Conservation (phyloP, 306 rosid species). For the Cicer yamashitae region DNA sequence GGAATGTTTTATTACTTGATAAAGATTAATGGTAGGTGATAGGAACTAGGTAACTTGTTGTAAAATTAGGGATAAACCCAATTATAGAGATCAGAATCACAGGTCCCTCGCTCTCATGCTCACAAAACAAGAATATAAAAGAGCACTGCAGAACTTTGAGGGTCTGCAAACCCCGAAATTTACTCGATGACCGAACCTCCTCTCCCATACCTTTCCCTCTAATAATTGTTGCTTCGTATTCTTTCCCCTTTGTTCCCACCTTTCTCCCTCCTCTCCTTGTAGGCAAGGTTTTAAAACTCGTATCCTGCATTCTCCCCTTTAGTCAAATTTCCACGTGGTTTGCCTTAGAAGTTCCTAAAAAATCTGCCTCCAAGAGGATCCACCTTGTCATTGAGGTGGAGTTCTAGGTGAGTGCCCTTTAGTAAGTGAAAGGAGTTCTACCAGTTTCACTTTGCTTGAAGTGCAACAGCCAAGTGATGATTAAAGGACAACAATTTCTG, state of each 20-base stretch:
- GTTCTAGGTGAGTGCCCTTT: constrained; percentile 6
- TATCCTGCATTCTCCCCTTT: constrained; percentile 19
- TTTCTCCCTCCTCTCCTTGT: constrained; percentile 5
- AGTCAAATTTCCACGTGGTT: constrained; percentile 3
- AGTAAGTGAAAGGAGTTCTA: constrained; percentile 33
- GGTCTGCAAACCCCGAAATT: not conserved
- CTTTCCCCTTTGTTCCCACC: not conserved
- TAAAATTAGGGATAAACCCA: constrained; percentile 12
- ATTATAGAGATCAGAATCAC: constrained; percentile 23
- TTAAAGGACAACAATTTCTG: constrained; percentile 11
- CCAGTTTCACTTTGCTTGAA: constrained; percentile 16
- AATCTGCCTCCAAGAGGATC: not conserved
- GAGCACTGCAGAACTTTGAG: constrained; percentile 9
- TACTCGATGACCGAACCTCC: not conserved
- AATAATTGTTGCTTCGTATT: not conserved
- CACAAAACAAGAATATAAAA: constrained; percentile 12
- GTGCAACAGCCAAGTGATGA: constrained; percentile 22
- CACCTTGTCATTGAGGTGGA: constrained; percentile 20
- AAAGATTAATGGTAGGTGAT: constrained; percentile 34
- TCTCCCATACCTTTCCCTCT: constrained; percentile 4
- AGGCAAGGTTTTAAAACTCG: constrained; percentile 8
- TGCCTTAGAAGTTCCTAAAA: not conserved
- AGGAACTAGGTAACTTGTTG: constrained; percentile 22
- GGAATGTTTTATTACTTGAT: constrained; percentile 25
- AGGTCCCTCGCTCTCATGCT: constrained; percentile 15